Evolutionary conservation across 163 green algal species (phyloP).

Genomic region (Coccomyxa subellipsoidea): DNA sequence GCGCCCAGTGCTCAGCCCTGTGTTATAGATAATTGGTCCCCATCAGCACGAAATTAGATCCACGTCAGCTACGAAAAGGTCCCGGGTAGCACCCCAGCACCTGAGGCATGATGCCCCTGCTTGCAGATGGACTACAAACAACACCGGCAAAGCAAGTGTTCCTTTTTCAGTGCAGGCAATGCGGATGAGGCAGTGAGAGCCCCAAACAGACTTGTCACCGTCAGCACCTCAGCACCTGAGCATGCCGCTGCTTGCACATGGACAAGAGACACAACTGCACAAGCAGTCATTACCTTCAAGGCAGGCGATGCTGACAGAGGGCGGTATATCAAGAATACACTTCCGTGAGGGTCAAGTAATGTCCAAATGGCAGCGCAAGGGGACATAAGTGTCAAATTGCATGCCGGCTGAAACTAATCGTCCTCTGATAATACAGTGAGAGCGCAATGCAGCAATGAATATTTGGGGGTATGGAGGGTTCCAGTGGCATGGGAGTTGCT

Average conservation of each 20-base stretch:
- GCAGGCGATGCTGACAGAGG: neutral
- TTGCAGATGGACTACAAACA: neutral
- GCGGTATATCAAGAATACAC: neutral
- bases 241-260: neutral
- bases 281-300: neutral
- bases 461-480: neutral
- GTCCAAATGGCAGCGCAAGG: neutral
- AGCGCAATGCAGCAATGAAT: too few relatives aligned
- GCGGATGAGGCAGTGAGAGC: neutral
- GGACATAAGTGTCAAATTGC: too few relatives aligned
- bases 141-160: neutral
- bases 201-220: neutral
- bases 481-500: neutral
- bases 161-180: neutral
- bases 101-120: neutral
- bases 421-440: too few relatives aligned
- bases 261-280: neutral
- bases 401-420: too few relatives aligned
- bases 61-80: neutral
- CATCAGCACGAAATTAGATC: too few relatives aligned
- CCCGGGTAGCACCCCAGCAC: neutral
- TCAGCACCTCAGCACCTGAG: too few relatives aligned
- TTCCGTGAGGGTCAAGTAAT: too few relatives aligned
- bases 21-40: too few relatives aligned
- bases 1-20: slow-evolving; percentile 39